Evolutionary conservation across 345 rosid genomes (phyloP).

Genomic region (Rhizophora mangle): DNA sequence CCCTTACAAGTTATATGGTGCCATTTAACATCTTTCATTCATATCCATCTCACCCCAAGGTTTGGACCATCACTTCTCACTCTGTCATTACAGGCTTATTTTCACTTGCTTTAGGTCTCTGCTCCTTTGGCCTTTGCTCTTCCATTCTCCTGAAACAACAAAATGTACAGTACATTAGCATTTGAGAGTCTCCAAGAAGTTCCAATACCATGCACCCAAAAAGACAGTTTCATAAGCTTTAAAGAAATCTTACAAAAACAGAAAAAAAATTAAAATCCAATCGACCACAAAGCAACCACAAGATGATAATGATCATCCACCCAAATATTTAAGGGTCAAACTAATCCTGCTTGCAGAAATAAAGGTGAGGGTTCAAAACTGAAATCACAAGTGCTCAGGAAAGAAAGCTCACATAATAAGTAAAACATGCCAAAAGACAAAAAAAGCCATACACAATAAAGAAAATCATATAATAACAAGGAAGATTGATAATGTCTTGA

Average conservation of each 20-base stretch:
- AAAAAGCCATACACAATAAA: too few relatives aligned
- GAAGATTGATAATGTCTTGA: too few relatives aligned
- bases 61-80: slow-evolving; percentile 20
- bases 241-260: background rate
- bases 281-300: background rate
- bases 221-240: background rate
- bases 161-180: background rate
- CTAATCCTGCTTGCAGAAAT: too few relatives aligned
- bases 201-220: background rate
- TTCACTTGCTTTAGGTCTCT: slow-evolving; percentile 83
- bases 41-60: slow-evolving; percentile 10
- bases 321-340: too few relatives aligned
- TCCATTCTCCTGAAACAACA: slow-evolving; percentile 62
- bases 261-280: background rate
- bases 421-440: background rate
- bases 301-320: background rate
- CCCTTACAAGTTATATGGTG: background rate
- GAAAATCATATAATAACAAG: too few relatives aligned
- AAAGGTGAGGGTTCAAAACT: too few relatives aligned
- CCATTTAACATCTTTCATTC: slow-evolving; percentile 7
- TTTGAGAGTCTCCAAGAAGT: background rate
- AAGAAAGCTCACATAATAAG: background rate
- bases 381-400: background rate
- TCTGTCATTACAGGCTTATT: slow-evolving; percentile 97
- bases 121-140: slow-evolving; percentile 96